Base-by-base conservation (phyloP, 805 yeast species). In the Candida ficus region DNA sequence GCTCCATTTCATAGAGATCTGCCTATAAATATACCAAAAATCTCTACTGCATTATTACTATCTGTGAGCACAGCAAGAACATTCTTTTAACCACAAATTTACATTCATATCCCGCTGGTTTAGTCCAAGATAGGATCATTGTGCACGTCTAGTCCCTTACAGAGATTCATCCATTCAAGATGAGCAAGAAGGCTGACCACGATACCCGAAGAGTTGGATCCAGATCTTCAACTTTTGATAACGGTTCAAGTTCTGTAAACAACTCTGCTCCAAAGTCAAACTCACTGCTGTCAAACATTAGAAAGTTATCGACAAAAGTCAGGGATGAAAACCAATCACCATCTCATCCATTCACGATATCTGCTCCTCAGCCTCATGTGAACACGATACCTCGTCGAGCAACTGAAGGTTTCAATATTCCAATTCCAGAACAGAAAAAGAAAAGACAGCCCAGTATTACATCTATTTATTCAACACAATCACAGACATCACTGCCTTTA, bases 221-320 rank as follows among this genome's bases (percentile, higher is more conserved):
- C 13, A 43, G 39, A 26, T 28, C 39, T 22, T 22, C 21, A 11
- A 29, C 37, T 5, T 33, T 40, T 17, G 41, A 40, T n/a, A 33
- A 20, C 33, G 31, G 31, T 13, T 20, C 25, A 50, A 20, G 9
- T 14, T n/a, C 29, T 46, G 53, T 23, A 33, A 50, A 16, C 7
- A 27, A 27, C 5, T 48, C 41, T 21, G n/a, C 11, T 29, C 18
- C 20, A 3, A 16, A 29, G 17, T 16, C 31, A 29, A 29, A 16
- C 17, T 54, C 60, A 6, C 45, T 56, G 34, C 50, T 56, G 7
- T 52, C 56, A 9, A 56, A 56, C 33, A 46, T 56, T 34, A 53
- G 57, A 23, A 56, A 56, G 37, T 41, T 56, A 7, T 54, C 60
- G 3, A 44, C 51, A 4, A 44, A 45, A 30, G 37, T 44, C 7